A percentile compares a stretch with the other conserved stretches of the same genome.
Evolutionary conservation across 352 stramenopile species (phyloP).

Genomic region (Saprolegnia parasitica): DNA sequence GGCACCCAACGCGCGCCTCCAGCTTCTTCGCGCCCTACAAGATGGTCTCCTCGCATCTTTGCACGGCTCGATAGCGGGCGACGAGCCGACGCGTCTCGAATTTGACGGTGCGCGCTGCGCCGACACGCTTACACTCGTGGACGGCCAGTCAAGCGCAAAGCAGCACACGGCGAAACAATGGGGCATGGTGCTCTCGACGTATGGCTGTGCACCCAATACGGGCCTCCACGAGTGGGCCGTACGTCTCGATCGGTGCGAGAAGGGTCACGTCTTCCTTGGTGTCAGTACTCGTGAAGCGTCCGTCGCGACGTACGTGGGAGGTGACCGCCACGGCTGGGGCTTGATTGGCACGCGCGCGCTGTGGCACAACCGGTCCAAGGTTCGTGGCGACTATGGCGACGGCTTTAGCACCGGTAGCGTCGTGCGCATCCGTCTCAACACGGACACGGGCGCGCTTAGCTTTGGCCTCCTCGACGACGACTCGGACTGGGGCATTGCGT

Average conservation of each 20-base stretch:
- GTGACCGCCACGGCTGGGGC: slow-evolving; percentile 83
- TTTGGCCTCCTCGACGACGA: slow-evolving; percentile 71
- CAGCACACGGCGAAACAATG: slow-evolving; percentile 89
- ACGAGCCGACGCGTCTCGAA: slow-evolving; percentile 68
- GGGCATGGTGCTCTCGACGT: slow-evolving; percentile 87
- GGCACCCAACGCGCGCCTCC: slow-evolving; percentile 26
- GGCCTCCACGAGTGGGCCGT: slow-evolving; percentile 86
- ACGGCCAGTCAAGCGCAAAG: slow-evolving; percentile 77
- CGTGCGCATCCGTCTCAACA: slow-evolving; percentile 80
- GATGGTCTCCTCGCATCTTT: slow-evolving; percentile 80
- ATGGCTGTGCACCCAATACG: slow-evolving; percentile 74
- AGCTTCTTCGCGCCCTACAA: slow-evolving; percentile 76
- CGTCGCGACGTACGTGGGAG: slow-evolving; percentile 83
- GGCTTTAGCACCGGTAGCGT: slow-evolving; percentile 83
- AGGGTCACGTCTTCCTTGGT: slow-evolving; percentile 86
- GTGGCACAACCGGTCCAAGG: slow-evolving; percentile 87
- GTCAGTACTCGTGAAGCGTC: slow-evolving; percentile 83
- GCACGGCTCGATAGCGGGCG: slow-evolving; percentile 53
- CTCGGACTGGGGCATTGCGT: slow-evolving; percentile 85
- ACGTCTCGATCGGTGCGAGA: slow-evolving; percentile 81
- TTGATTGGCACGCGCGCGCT: slow-evolving; percentile 84
- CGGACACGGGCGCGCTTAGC: slow-evolving; percentile 77
- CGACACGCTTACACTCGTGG: slow-evolving; percentile 84
- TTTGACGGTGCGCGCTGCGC: slow-evolving; percentile 83
- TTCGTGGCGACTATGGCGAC: slow-evolving; percentile 83